Evolutionary conservation across 2,329 filamentous ascomycete species (phyloP), one percentile per base, ranked within the genome.

Genomic region (Penicillium sp.): DNA sequence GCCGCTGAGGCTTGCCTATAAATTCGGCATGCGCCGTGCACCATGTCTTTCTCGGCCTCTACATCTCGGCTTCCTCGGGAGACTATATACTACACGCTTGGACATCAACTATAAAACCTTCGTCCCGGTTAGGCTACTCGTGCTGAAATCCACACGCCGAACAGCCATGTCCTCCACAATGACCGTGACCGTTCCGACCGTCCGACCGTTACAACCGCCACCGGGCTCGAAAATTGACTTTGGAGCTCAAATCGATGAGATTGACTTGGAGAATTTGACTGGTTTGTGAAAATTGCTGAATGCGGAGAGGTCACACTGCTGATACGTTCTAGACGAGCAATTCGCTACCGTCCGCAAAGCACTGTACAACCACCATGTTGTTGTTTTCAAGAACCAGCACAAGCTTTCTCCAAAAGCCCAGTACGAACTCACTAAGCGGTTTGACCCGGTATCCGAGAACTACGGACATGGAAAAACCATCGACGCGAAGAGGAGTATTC

Each of bases 401-500:
- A 76, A 82, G 34, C 75, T 87, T 20, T 82, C 86, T 0, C 85
- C 89, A 1, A 84, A 82, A 64, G 85, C 87, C 7, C 89, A 92
- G 66, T 92, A 86, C 64, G 83, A 87, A 57, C 78, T 92, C 33
- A 92, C 88, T 2, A 84, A 82, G 44, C 82, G 83, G 49, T 92
- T 92, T 70, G 89, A 92, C 62, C 88, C 88, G 0, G 64, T 76
- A 5, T 79, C 80, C 1, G 78, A 79, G 12, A 80, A 80, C 12
- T 92, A 92, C 69, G 89, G 89, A 13, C 89, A 91, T 67, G 89
- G 88, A 65, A 89, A 88, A 72, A 89, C 87, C 0, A 76, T 90
- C 41, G 87, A 90, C 61, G 79, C 78, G 7, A 85, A 85, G 68
- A 81, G 78, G 46, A 78, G 74, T 49, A 84, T 92, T 62, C 79